These are phyloP conservation scores for Parasitella parasitica DNA, from an alignment of 371 early-diverging fungal species.

Conservation along the genomic window DNA sequence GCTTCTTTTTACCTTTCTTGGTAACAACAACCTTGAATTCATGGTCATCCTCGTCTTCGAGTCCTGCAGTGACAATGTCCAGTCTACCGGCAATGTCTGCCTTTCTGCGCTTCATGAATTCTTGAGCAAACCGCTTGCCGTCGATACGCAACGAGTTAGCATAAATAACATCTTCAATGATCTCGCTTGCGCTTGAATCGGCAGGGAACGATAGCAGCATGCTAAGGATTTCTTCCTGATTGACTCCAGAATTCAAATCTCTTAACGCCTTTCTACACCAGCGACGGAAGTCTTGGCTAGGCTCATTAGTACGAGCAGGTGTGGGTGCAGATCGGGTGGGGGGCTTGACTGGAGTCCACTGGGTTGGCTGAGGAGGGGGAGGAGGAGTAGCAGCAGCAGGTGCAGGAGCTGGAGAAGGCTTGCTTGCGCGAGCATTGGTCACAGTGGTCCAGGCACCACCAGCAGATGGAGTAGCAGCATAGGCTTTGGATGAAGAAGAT, in stretches of 20 bases:
- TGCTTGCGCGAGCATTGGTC: conserved; percentile 33
- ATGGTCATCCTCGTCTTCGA: conserved; percentile 23
- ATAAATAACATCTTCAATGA: conserved; percentile 80
- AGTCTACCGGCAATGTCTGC: conserved; percentile 64
- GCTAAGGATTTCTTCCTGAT: conserved; percentile 74
- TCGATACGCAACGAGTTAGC: conserved; percentile 74
- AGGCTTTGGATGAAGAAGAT: conserved; percentile 24
- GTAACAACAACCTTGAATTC: conserved; percentile 27
- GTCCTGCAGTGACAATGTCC: conserved; percentile 30
- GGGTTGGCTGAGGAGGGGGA: conserved; percentile 20
- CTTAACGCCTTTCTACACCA: conserved; percentile 75
- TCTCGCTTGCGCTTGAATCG: conserved; percentile 70
- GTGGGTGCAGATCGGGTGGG: conserved; percentile 19
- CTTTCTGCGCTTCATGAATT: conserved; percentile 77
- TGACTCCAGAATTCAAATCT: conserved; percentile 65
- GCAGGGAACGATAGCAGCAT: conserved; percentile 79
- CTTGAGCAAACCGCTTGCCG: conserved; percentile 77
- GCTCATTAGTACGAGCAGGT: conserved; percentile 26
- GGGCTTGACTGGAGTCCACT: conserved; percentile 34
- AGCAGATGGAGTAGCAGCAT: conserved; percentile 4
- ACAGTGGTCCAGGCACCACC: conserved; percentile 49
- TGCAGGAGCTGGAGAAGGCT: conserved; percentile 18
- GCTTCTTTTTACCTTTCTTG: conserved; percentile 34
- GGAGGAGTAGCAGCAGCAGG: conserved; percentile 15
- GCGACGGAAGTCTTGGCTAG: conserved; percentile 74